Evolutionary conservation across 2,329 filamentous ascomycete genomes (phyloP).

Genomic region (Arthrobotrys iridis): DNA sequence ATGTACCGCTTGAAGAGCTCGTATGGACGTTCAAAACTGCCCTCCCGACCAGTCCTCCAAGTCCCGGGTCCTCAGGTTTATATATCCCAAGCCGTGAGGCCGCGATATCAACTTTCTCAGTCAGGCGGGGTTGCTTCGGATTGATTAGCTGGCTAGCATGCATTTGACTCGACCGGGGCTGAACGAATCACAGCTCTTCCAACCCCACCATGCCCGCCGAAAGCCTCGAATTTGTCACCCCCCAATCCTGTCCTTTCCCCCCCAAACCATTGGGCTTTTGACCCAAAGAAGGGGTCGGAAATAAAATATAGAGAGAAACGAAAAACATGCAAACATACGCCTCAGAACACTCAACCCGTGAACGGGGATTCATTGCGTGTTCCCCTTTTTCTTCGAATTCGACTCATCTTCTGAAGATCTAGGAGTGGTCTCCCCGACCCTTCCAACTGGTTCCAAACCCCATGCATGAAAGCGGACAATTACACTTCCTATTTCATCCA

Average conservation of each 20-base stretch:
- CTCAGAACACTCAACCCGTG: background rate
- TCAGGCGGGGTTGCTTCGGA: slow-evolving; percentile 38
- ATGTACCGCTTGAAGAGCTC: background rate
- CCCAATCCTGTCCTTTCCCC: slow-evolving; percentile 4
- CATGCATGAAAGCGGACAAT: slow-evolving; percentile 38
- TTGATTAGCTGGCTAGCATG: slow-evolving; percentile 47
- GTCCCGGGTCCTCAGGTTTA: background rate
- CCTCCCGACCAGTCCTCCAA: background rate
- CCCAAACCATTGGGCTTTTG: slow-evolving; percentile 30
- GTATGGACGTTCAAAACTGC: background rate
- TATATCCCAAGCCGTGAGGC: slow-evolving; percentile 16
- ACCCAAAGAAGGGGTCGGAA: slow-evolving; percentile 23
- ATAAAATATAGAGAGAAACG: too few relatives aligned
- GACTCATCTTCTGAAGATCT: background rate
- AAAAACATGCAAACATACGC: slow-evolving; percentile 8
- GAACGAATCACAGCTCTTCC: slow-evolving; percentile 37
- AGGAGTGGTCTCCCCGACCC: background rate
- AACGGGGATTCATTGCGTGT: slow-evolving; percentile 10
- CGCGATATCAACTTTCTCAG: slow-evolving; percentile 3
- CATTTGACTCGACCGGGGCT: slow-evolving; percentile 36
- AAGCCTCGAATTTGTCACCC: slow-evolving; percentile 12
- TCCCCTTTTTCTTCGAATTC: slow-evolving; percentile 14
- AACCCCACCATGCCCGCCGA: slow-evolving; percentile 47
- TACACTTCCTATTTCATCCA: slow-evolving; percentile 42
- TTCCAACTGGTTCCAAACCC: background rate